These are phyloP conservation scores for Vitis riparia DNA, from an alignment of 164 flowering plant genomes.

Conservation along the genomic window DNA sequence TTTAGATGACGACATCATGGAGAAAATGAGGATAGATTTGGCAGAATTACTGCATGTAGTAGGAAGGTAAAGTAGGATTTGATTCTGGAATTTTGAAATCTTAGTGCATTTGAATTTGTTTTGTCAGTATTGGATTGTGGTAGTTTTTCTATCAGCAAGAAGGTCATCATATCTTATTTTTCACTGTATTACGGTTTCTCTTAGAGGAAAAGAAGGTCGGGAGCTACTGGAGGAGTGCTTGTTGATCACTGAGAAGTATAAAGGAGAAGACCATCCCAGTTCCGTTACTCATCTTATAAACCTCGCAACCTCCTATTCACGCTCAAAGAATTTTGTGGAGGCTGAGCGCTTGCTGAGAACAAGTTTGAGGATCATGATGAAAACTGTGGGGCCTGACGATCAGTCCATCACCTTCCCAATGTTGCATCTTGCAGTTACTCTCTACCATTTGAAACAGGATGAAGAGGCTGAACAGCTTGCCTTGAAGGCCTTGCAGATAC, in stretches of 20 bases:
- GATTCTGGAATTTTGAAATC: neutral
- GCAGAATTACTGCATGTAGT: constrained; percentile 81
- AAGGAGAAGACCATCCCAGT: constrained; percentile 75
- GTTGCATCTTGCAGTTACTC: constrained; percentile 82
- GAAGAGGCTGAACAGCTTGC: constrained; percentile 82
- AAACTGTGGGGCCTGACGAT: constrained; percentile 49
- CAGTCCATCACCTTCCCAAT: constrained; percentile 74
- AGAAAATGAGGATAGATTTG: constrained; percentile 83
- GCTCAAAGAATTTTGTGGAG: constrained; percentile 70
- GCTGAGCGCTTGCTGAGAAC: constrained; percentile 81
- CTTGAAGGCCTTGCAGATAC: constrained; percentile 57
- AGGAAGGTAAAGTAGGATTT: constrained; percentile 61
- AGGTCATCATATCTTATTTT: neutral
- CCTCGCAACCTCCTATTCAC: constrained; percentile 83
- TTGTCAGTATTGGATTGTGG: too few relatives aligned
- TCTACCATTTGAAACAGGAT: constrained; percentile 58
- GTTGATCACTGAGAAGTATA: constrained; percentile 57
- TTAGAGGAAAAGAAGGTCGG: constrained; percentile 79
- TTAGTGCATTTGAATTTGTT: neutral
- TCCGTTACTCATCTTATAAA: constrained; percentile 69
- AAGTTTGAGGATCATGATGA: constrained; percentile 60
- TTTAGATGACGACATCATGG: constrained; percentile 57
- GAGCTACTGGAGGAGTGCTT: constrained; percentile 79
- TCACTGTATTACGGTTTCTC: constrained; percentile 3
- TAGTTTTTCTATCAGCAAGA: neutral